Evolutionary conservation across 805 yeast species (phyloP).

Genomic region (Hanseniaspora mollemarum): DNA sequence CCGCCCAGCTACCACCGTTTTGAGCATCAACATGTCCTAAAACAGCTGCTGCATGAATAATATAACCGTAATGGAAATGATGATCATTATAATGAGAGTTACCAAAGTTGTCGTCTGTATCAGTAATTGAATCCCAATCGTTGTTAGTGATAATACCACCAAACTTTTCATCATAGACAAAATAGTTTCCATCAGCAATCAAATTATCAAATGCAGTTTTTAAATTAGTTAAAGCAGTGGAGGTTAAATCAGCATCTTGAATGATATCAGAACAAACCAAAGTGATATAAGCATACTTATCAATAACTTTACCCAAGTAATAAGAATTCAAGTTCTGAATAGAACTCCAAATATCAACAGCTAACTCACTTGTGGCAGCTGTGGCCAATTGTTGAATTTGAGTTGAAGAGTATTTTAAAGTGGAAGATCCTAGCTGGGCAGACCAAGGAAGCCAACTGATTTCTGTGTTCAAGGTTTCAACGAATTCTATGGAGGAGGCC

Average conservation of each 20-base stretch:
- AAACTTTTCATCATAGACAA: constrained; percentile 45
- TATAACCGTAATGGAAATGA: constrained; percentile 79
- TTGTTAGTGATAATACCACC: constrained; percentile 46
- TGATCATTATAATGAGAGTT: constrained; percentile 73
- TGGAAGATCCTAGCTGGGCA: constrained; percentile 24
- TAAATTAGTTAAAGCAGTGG: constrained; percentile 29
- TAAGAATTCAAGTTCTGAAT: constrained; percentile 37
- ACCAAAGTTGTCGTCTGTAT: constrained; percentile 49
- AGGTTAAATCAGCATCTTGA: constrained; percentile 33
- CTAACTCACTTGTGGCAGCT: constrained; percentile 38
- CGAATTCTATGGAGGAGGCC: constrained; percentile 31
- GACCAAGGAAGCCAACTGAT: constrained; percentile 39
- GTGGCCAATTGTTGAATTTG: constrained; percentile 36
- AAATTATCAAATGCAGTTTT: constrained; percentile 34
- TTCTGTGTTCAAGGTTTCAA: constrained; percentile 33
- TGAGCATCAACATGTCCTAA: constrained; percentile 53
- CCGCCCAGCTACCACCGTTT: constrained; percentile 43
- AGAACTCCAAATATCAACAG: constrained; percentile 36
- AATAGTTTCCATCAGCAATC: constrained; percentile 27
- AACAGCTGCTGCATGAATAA: constrained; percentile 70
- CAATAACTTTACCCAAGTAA: constrained; percentile 43
- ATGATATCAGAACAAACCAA: constrained; percentile 41
- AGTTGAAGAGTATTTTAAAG: constrained; percentile 34
- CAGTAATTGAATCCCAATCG: constrained; percentile 32
- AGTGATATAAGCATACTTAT: constrained; percentile 47